Evolutionary conservation across 352 stramenopile genomes (phyloP), one percentile per base, ranked within the genome.

Genomic region (Chloridella minuta): DNA sequence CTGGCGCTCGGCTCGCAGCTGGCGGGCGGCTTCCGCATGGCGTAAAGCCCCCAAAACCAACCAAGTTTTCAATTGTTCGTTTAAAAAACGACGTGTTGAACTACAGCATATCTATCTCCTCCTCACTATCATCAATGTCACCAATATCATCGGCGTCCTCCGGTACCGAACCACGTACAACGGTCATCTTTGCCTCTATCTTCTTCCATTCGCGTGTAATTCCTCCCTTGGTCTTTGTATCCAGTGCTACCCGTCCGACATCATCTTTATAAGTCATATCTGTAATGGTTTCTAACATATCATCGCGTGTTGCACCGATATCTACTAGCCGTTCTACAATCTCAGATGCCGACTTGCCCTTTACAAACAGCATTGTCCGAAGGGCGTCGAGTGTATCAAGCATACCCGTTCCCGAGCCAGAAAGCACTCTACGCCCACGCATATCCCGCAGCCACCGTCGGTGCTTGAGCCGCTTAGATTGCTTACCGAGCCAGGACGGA

Each of bases 251-350:
- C 49, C 94, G 89, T 0, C 87, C 87, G 88, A 93, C 93, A 89
- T 88, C 22, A 24, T 85, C 24, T 87, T 86, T 49, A 4, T 16
- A 89, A 25, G 0, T 23, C 85, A 94, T 91, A 30, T 92, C 90
- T 87, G 97, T 93, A 90, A 98, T 93, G n/a, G 94, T 97, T 89
- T 99, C 96, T 10, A 97, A 96, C 23, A 99, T 88, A 89, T 99
- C 96, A 88, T 98, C 95, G 40, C 95, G 92, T 85, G 91, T 95
- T 85, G 98, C 92, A 83, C 97, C 96, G 88, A 97, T 98, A 66
- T 94, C 91, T 87, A 98, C 94, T 87, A 99, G 92, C 25, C 97
- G 89, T 21, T 92, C 90, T 86, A 98, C 97, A 51, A 95, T 93
- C 86, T 96, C 92, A 2, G 92, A 87, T 22, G 96, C 90, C 51